Evolutionary conservation across 805 yeast species (phyloP).

Genomic region (Candida nanaspora): DNA sequence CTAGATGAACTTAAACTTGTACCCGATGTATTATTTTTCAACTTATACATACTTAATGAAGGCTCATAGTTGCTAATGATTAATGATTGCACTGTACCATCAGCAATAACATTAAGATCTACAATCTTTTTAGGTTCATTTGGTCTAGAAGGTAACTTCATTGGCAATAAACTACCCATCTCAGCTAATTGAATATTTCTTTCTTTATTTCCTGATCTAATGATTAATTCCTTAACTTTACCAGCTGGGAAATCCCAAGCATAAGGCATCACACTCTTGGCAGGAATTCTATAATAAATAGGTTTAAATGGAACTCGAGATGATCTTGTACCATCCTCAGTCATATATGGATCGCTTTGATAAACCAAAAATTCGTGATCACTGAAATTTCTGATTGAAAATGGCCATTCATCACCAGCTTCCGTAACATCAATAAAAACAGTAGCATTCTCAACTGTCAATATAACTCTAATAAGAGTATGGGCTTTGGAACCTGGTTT

Average conservation of each 20-base stretch:
- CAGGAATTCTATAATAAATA: constrained; percentile 72
- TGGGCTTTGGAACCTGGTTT: constrained; percentile 57
- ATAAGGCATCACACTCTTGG: constrained; percentile 93
- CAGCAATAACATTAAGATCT: constrained; percentile 89
- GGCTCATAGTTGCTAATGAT: constrained; percentile 81
- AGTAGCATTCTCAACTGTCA: constrained; percentile 74
- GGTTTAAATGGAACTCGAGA: constrained; percentile 63
- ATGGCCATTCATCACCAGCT: constrained; percentile 86
- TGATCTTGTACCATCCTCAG: constrained; percentile 56
- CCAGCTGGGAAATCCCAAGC: constrained; percentile 98
- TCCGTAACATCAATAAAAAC: constrained; percentile 67
- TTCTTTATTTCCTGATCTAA: constrained; percentile 66
- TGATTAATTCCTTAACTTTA: constrained; percentile 65
- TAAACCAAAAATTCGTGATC: constrained; percentile 80
- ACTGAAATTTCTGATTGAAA: constrained; percentile 82
- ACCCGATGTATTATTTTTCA: constrained; percentile 26
- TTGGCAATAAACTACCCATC: constrained; percentile 85
- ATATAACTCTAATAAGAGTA: constrained; percentile 61
- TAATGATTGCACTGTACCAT: constrained; percentile 89
- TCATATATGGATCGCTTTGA: constrained; percentile 71
- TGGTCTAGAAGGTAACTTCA: constrained; percentile 54
- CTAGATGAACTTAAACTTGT: constrained; percentile 21
- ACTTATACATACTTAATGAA: constrained; percentile 65
- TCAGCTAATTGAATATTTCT: constrained; percentile 83
- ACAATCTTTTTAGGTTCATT: constrained; percentile 43